Conservation (phyloP, 805 yeast species). For the Candida nonsorbophila region DNA sequence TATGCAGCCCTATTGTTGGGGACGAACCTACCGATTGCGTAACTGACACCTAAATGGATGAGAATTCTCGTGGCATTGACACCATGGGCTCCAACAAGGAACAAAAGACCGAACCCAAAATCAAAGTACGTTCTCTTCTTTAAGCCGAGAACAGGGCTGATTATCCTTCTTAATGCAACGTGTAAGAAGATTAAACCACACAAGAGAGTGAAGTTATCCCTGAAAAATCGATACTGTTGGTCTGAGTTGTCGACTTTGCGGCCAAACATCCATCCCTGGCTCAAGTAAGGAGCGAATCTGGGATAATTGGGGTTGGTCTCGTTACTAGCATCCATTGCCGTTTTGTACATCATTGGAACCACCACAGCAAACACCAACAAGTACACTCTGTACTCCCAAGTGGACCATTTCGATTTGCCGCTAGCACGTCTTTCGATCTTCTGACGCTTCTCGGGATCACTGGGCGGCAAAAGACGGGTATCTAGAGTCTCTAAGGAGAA, state of each 20-base stretch:
- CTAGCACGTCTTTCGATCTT: constrained; percentile 23
- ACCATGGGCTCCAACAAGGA: constrained; percentile 76
- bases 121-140: constrained; percentile 61
- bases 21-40: constrained; percentile 37
- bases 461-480: constrained; percentile 41
- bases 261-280: constrained; percentile 87
- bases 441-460: constrained; percentile 25
- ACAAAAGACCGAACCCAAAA: constrained; percentile 61
- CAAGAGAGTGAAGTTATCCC: constrained; percentile 70
- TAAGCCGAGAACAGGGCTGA: constrained; percentile 12
- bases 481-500: constrained; percentile 51
- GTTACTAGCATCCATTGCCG: constrained; percentile 78
- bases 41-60: constrained; percentile 53
- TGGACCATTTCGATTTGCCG: constrained; percentile 59
- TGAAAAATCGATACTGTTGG: constrained; percentile 78
- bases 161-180: constrained; percentile 38
- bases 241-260: constrained; percentile 92
- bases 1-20: constrained; percentile 35
- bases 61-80: constrained; percentile 59
- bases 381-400: constrained; percentile 72
- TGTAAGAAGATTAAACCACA: constrained; percentile 54
- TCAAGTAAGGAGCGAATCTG: constrained; percentile 52
- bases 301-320: constrained; percentile 71
- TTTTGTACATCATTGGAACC: constrained; percentile 77
- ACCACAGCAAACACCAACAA: constrained; percentile 55